Evolutionary conservation across 495 filamentous ascomycete species (phyloP).

Genomic region (Immersiella caudata): DNA sequence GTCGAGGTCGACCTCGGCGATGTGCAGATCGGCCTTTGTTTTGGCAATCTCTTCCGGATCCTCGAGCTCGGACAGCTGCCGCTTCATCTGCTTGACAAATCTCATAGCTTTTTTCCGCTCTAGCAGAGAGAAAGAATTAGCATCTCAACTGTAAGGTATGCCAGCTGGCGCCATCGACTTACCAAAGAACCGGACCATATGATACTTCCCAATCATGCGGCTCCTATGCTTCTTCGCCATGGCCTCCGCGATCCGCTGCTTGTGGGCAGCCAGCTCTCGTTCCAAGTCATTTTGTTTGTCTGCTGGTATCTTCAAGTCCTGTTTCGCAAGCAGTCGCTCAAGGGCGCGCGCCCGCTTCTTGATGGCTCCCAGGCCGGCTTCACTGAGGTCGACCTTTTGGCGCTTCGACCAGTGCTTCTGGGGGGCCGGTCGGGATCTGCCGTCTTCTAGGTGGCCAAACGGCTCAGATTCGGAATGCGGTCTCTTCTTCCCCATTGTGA

Average conservation of each 20-base stretch:
- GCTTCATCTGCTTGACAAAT: constrained; percentile 64
- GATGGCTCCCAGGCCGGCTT: constrained; percentile 44
- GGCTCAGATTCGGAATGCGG: constrained; percentile 30
- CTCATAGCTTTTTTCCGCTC: constrained; percentile 85
- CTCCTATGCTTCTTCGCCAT: constrained; percentile 61
- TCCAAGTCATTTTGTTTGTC: constrained; percentile 76
- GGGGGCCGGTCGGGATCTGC: constrained; percentile 22
- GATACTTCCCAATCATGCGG: constrained; percentile 82
- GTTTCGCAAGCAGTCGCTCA: constrained; percentile 62
- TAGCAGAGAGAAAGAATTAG: constrained; percentile 35
- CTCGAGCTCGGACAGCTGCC: constrained; percentile 51
- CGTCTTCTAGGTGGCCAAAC: constrained; percentile 19
- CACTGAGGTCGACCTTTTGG: constrained; percentile 41
- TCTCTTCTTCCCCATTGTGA: constrained; percentile 28
- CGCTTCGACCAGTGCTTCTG: constrained; percentile 34
- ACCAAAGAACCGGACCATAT: constrained; percentile 93
- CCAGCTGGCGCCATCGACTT: constrained; percentile 25
- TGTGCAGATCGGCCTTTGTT: constrained; percentile 63
- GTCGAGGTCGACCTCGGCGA: constrained; percentile 77
- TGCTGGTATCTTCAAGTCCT: constrained; percentile 64
- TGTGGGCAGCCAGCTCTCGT: constrained; percentile 74
- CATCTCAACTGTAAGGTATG: neutral
- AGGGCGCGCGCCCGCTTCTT: constrained; percentile 66
- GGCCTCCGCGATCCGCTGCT: constrained; percentile 66
- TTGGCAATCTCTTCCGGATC: constrained; percentile 53